Evolutionary conservation across 2,329 filamentous ascomycete species (phyloP), one percentile per base, ranked within the genome.

Genomic region (Aspergillus carbonarius): DNA sequence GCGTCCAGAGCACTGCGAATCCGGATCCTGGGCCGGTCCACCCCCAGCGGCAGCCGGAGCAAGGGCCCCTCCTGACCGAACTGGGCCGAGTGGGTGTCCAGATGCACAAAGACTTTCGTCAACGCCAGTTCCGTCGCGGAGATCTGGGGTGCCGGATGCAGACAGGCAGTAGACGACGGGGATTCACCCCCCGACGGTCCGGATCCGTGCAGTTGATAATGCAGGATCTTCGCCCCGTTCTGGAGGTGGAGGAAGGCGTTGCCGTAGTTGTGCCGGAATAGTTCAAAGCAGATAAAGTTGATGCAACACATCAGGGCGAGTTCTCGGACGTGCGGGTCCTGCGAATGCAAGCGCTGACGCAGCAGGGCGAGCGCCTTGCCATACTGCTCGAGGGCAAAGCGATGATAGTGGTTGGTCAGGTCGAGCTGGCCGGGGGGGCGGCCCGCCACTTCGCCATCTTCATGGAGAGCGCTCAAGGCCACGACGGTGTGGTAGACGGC

Each of bases 321-420:
- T 17, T 51, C 27, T 9, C 46, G 46, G 5, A 59, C 39, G 15
- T 50, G 32, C 6, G 60, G 60, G 18, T 62, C 54, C 13, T 60
- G 35, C 4, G 60, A 62, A 7, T 17, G 15, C 10, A 49, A 30
- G 1, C 60, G 60, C 13, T 23, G 46, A 5, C 20, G 44, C 17
- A 62, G 46, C 15, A 48, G n/a, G 9, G 32, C 12, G n/a, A 51
- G 42, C 3, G 57, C 51, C 23, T 55, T 20, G 7, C 17, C 37
- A n/a, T 48, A 51, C 13, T 62, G 60, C 23, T 37, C 46, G n/a
- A 62, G 47, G 3, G 57, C 54, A 39, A 62, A 62, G 5, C 51
- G 54, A 32, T 57, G 50, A 27, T 47, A 44, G 5, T 5, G 3
- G 17, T 12, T 39, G n/a, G 15, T 55, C 35, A 25, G 13, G n/a